These are phyloP conservation scores for Kockovaella imperatae DNA, from an alignment of 768 basidiomycete species.

Conservation along the genomic window DNA sequence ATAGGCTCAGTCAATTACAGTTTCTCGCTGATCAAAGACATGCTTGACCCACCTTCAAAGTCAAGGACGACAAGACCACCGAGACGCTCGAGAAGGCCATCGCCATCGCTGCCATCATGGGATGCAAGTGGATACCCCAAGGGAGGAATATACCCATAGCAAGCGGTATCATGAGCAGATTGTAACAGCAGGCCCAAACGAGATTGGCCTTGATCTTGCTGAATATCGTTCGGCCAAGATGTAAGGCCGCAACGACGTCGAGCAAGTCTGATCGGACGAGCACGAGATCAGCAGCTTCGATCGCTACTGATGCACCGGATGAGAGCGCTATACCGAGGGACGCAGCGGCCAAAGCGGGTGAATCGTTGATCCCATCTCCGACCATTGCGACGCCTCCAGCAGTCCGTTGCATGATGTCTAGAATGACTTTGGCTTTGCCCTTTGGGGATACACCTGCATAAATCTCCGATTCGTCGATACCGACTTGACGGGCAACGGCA, in stretches of 20 bases:
- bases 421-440: conserved; percentile 80
- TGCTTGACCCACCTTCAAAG: conserved; percentile 54
- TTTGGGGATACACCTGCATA: conserved; percentile 92
- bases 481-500: conserved; percentile 83
- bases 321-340: conserved; percentile 95
- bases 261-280: conserved; percentile 94
- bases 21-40: background rate
- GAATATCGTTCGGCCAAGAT: conserved; percentile 83
- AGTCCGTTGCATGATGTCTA: conserved; percentile 67
- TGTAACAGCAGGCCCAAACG: conserved; percentile 93
- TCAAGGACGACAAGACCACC: conserved; percentile 82
- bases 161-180: conserved; percentile 84
- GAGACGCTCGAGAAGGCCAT: conserved; percentile 98
- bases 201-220: conserved; percentile 84
- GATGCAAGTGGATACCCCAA: conserved; percentile 83
- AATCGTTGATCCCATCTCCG: conserved; percentile 98
- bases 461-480: conserved; percentile 71
- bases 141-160: conserved; percentile 97
- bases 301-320: conserved; percentile 91
- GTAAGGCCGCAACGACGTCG: conserved; percentile 92
- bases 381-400: conserved; percentile 83
- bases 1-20: conserved; percentile 1
- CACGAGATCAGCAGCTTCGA: conserved; percentile 96
- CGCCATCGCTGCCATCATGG: conserved; percentile 96
- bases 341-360: conserved; percentile 89